Conservation (phyloP, 805 yeast species). For the Nakazawaea wyomingensis region DNA sequence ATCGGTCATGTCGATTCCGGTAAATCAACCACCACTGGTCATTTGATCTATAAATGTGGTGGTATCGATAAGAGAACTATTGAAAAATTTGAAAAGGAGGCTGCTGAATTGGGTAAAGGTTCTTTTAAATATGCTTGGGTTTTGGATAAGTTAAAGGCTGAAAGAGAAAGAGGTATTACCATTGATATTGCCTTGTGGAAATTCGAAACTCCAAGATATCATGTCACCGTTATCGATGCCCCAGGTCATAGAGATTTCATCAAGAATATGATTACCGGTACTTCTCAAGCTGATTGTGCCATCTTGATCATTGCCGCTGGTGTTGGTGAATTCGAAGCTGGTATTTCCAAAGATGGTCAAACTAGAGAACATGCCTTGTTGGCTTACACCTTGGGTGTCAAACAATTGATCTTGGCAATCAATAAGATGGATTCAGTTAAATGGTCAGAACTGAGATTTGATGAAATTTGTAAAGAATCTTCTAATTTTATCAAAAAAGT, state of each 20-base stretch:
- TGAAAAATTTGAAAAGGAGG: slow-evolving; percentile 97
- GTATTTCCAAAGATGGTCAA: slow-evolving; percentile 92
- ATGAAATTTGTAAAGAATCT: slow-evolving; percentile 72
- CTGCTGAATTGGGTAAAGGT: slow-evolving; percentile 95
- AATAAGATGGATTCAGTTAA: slow-evolving; percentile 94
- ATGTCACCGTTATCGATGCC: slow-evolving; percentile 89
- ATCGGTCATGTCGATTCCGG: slow-evolving; percentile 99
- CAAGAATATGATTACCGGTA: slow-evolving; percentile 95
- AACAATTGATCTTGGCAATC: slow-evolving; percentile 81
- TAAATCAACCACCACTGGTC: slow-evolving; percentile 99
- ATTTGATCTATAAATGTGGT: slow-evolving; percentile 99
- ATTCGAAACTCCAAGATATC: slow-evolving; percentile 86
- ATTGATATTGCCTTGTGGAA: slow-evolving; percentile 90
- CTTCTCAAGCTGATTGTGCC: slow-evolving; percentile 92
- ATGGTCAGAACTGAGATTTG: slow-evolving; percentile 79
- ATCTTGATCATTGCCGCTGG: slow-evolving; percentile 88
- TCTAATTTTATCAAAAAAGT: slow-evolving; percentile 78
- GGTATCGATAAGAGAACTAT: slow-evolving; percentile 98
- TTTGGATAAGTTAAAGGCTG: slow-evolving; percentile 91
- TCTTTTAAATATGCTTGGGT: slow-evolving; percentile 98
- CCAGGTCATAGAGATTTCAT: slow-evolving; percentile 97
- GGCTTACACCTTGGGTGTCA: slow-evolving; percentile 86
- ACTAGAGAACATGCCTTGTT: slow-evolving; percentile 92
- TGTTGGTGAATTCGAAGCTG: slow-evolving; percentile 93
- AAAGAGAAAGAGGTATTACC: slow-evolving; percentile 96